These are phyloP conservation scores for Cytospora piceicola DNA, from an alignment of 2,329 filamentous ascomycete genomes.

Conservation along the genomic window DNA sequence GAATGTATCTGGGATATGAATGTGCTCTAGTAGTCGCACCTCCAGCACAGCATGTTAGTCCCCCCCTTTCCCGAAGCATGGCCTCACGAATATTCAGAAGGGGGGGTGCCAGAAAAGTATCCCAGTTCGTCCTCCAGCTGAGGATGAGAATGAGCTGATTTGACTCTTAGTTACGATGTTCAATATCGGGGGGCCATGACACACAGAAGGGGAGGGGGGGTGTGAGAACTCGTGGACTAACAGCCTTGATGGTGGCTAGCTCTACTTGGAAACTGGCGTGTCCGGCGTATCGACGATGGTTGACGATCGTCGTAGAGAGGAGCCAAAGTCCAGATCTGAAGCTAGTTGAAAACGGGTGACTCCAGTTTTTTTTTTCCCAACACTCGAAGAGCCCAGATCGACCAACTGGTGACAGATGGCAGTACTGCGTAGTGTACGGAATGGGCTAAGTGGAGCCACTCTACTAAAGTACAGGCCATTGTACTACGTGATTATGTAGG, in stretches of 20 bases:
- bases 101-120: not conserved
- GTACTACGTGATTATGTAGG: no score
- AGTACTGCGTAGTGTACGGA: no score
- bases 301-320: conserved; percentile 25
- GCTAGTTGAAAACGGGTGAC: conserved; percentile 4
- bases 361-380: not conserved
- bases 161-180: not conserved
- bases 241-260: not conserved
- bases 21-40: not conserved
- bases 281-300: conserved; percentile 8
- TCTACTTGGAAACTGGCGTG: not conserved
- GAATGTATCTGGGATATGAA: not conserved
- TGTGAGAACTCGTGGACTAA: not conserved
- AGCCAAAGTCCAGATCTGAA: conserved; percentile 18
- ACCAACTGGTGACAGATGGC: no score
- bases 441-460: no score
- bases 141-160: not conserved
- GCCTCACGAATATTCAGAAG: not conserved
- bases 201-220: not conserved
- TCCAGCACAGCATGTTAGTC: not conserved
- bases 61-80: not conserved
- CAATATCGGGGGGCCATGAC: not conserved
- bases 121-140: not conserved
- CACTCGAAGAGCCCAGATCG: no score
- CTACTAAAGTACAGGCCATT: no score